phyloP scores from a whole-genome alignment of 2,329 filamentous ascomycete genomes.

The Cladosporium sp. region DNA sequence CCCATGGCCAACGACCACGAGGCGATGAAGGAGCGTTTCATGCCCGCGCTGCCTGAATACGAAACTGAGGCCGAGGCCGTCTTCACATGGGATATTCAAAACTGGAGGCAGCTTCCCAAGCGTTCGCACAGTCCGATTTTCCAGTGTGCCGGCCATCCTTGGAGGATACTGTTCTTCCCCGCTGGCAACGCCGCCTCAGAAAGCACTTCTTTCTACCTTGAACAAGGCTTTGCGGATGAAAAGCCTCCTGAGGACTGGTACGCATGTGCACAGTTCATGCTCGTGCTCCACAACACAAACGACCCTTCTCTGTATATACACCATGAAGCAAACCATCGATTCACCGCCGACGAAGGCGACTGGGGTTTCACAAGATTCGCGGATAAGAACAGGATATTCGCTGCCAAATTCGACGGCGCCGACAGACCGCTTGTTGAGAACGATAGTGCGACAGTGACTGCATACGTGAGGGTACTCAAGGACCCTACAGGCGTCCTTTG shows the following conservation, averaged over 20 bases:
- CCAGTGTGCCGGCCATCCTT: slow-evolving; percentile 80
- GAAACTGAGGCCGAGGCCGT: slow-evolving; percentile 72
- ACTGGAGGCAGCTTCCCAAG: slow-evolving; percentile 72
- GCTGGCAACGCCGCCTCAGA: slow-evolving; percentile 86
- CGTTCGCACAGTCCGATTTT: slow-evolving; percentile 88
- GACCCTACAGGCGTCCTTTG: slow-evolving; percentile 85
- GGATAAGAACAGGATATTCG: slow-evolving; percentile 82
- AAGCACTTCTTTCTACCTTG: slow-evolving; percentile 89
- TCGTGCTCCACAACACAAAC: slow-evolving; percentile 91
- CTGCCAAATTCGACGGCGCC: slow-evolving; percentile 66
- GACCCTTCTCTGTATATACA: slow-evolving; percentile 76
- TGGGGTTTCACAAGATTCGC: slow-evolving; percentile 99
- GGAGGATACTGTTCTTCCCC: slow-evolving; percentile 94
- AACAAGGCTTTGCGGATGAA: slow-evolving; percentile 77
- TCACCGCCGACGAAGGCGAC: slow-evolving; percentile 92
- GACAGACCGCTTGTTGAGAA: slow-evolving; percentile 72
- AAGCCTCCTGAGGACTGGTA: slow-evolving; percentile 89
- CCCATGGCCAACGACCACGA: slow-evolving; percentile 63
- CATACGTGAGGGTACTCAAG: slow-evolving; percentile 76
- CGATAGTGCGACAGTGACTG: slow-evolving; percentile 73
- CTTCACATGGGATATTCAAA: slow-evolving; percentile 82
- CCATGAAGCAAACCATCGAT: slow-evolving; percentile 87
- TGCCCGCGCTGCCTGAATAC: slow-evolving; percentile 74
- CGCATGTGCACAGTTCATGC: slow-evolving; percentile 90
- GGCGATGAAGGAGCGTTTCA: slow-evolving; percentile 76